Conservation (phyloP, 2,329 filamentous ascomycete genomes). For the Tolypocladium tundrense region DNA sequence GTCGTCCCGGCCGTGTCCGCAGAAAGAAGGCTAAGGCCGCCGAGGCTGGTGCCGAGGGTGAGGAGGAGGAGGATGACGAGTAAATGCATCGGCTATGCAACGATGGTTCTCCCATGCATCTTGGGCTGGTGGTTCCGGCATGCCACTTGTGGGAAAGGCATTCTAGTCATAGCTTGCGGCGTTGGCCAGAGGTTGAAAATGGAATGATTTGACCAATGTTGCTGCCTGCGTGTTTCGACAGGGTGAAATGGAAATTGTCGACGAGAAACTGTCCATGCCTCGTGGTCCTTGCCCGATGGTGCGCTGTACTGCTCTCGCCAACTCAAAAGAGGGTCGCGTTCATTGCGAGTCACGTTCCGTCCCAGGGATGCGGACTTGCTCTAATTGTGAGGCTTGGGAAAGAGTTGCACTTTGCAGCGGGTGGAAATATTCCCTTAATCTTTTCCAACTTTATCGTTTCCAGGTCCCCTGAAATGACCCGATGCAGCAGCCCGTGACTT, state of each 20-base stretch:
- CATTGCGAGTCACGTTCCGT: too few relatives aligned
- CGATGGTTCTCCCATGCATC: slow-evolving; percentile 18
- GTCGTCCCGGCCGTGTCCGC: slow-evolving; percentile 91
- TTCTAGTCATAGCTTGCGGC: slow-evolving; percentile 39
- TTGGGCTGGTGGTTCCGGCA: slow-evolving; percentile 19
- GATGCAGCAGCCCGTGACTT: too few relatives aligned
- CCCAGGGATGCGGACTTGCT: too few relatives aligned
- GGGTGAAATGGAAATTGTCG: not conserved
- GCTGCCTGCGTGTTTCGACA: not conserved
- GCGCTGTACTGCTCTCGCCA: not conserved
- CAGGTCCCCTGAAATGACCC: too few relatives aligned
- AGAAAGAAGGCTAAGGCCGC: slow-evolving; percentile 99
- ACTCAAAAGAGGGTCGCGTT: too few relatives aligned
- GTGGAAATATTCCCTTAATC: too few relatives aligned
- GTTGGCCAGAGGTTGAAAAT: slow-evolving; percentile 39
- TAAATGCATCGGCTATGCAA: slow-evolving; percentile 32
- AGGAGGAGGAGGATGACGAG: slow-evolving; percentile 78
- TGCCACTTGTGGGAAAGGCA: slow-evolving; percentile 27
- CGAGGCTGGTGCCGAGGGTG: slow-evolving; percentile 71
- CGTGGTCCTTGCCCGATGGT: not conserved
- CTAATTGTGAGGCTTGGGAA: too few relatives aligned
- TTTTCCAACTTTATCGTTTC: too few relatives aligned
- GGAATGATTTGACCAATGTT: slow-evolving; percentile 26
- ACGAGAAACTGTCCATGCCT: too few relatives aligned
- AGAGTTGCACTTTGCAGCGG: too few relatives aligned